Conservation (phyloP, 208 protist genomes). For the Trypanosoma lewisi region DNA sequence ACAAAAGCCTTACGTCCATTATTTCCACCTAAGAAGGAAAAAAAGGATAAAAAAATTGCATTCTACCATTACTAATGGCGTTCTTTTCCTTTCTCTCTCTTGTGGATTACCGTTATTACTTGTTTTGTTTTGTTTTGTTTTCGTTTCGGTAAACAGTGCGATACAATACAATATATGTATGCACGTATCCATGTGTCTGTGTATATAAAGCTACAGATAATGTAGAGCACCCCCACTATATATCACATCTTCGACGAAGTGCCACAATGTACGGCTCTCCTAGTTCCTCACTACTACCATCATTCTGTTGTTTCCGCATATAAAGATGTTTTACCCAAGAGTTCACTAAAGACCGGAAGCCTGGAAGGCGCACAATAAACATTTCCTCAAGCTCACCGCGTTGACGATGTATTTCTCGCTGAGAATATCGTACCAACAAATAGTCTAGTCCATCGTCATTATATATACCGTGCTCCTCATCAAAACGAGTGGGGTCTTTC, state of each 20-base stretch:
- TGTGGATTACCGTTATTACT: background rate
- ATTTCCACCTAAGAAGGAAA: background rate
- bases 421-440: conserved; percentile 37
- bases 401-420: conserved; percentile 33
- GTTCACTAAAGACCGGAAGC: background rate
- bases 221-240: too few relatives aligned
- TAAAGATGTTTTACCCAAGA: conserved; percentile 5
- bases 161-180: too few relatives aligned
- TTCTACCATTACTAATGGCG: background rate
- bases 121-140: background rate
- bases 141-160: too few relatives aligned
- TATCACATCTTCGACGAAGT: conserved; percentile 20
- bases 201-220: too few relatives aligned
- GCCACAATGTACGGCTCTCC: conserved; percentile 26
- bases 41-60: background rate
- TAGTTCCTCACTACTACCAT: background rate
- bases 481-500: conserved; percentile 38
- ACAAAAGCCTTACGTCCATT: too few relatives aligned
- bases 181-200: too few relatives aligned
- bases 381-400: conserved; percentile 38
- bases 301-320: background rate
- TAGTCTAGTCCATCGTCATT: conserved; percentile 38
- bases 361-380: conserved; percentile 12
- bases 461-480: conserved; percentile 30
- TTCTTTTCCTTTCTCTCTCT: background rate